These are phyloP conservation scores for Craterostigma plantagineum DNA, from an alignment of 257 asterid genomes.

Conservation along the genomic window DNA sequence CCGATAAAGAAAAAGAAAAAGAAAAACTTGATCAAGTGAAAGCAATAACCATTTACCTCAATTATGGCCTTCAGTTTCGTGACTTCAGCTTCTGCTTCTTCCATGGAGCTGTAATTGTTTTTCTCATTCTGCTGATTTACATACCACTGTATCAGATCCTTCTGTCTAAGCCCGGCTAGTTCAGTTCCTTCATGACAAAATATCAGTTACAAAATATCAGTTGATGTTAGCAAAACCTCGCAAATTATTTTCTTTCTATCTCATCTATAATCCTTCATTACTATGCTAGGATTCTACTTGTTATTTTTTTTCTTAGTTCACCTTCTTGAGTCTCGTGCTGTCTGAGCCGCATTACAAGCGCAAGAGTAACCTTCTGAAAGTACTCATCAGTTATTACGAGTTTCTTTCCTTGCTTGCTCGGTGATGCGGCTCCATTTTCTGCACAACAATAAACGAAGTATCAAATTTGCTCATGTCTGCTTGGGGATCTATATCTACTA, in stretches of 20 bases:
- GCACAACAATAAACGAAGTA: slow-evolving; percentile 9
- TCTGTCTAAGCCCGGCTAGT: slow-evolving; percentile 79
- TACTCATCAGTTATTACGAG: slow-evolving; percentile 68
- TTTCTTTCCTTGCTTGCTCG: slow-evolving; percentile 43
- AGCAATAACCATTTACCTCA: slow-evolving; percentile 28
- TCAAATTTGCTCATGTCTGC: no score
- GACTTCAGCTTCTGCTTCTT: slow-evolving; percentile 75
- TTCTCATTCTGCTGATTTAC: slow-evolving; percentile 68
- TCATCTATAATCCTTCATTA: neutral
- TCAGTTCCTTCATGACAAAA: slow-evolving; percentile 28
- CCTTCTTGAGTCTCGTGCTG: slow-evolving; percentile 69
- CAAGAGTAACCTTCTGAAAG: slow-evolving; percentile 79
- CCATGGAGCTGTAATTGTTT: slow-evolving; percentile 47
- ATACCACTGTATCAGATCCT: slow-evolving; percentile 82
- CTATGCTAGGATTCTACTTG: neutral
- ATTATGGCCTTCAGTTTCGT: slow-evolving; percentile 69
- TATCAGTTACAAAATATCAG: no score
- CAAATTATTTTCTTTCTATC: neutral
- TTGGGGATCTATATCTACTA: neutral
- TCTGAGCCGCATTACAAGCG: slow-evolving; percentile 67
- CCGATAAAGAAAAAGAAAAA: no score
- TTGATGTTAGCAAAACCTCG: neutral
- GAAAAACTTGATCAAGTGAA: no score
- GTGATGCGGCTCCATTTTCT: slow-evolving; percentile 37
- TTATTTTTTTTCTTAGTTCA: slow-evolving; percentile 13